Evolutionary conservation across 805 yeast genomes (phyloP).

Genomic region (Kuraishia molischiana): DNA sequence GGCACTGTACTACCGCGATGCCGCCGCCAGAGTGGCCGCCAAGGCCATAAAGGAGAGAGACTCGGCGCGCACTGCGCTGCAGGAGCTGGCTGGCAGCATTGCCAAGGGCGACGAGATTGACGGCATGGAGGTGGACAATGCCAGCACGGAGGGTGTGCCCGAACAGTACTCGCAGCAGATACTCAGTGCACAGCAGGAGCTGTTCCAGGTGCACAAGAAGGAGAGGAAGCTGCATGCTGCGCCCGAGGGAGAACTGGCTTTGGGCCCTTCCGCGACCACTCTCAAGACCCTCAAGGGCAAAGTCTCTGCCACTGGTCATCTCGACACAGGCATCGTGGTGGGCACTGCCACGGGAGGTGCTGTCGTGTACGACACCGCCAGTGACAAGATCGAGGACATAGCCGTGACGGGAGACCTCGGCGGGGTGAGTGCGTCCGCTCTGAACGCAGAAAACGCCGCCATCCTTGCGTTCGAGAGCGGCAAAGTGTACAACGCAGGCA

Average conservation of each 20-base stretch:
- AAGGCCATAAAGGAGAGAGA: constrained; percentile 67
- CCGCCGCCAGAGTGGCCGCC: constrained; percentile 82
- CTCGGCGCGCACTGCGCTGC: constrained; percentile 57
- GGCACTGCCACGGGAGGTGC: neutral
- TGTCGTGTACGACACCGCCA: neutral
- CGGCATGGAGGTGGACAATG: constrained; percentile 3
- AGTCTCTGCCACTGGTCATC: neutral
- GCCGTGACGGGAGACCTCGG: neutral
- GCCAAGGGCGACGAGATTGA: constrained; percentile 13
- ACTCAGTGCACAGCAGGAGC: constrained; percentile 8
- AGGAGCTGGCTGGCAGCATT: constrained; percentile 37
- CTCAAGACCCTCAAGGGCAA: neutral
- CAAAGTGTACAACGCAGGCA: neutral
- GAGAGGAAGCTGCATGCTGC: constrained; percentile 9
- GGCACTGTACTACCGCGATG: constrained; percentile 79
- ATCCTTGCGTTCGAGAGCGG: neutral
- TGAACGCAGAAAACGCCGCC: neutral
- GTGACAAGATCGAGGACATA: neutral
- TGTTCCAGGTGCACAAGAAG: constrained; percentile 12
- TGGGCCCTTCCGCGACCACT: neutral
- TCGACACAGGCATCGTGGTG: neutral
- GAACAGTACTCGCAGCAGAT: constrained; percentile 4
- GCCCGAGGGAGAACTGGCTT: constrained; percentile 1
- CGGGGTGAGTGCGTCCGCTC: neutral
- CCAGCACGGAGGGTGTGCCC: constrained; percentile 2